Conservation (phyloP, 2,329 filamentous ascomycete genomes). For the Diaporthe eres region DNA sequence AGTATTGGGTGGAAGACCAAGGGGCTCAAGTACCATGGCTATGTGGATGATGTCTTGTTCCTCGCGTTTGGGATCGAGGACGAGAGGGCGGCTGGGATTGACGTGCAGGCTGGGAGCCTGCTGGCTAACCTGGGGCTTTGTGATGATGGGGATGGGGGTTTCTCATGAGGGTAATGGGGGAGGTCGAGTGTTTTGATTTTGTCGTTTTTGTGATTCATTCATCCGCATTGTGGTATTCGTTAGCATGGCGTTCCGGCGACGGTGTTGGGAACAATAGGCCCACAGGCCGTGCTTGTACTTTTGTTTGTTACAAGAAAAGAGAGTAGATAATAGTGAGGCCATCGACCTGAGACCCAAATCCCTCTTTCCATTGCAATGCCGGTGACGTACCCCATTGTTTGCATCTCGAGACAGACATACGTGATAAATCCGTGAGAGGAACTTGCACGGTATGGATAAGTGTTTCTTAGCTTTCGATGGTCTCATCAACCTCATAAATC, state of each 20-base stretch:
- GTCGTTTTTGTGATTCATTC: background rate
- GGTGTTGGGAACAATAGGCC: background rate
- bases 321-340: background rate
- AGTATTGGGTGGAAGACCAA: conserved; percentile 68
- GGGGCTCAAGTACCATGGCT: conserved; percentile 67
- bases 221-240: background rate
- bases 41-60: conserved; percentile 68
- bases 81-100: conserved; percentile 61
- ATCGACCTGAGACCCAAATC: background rate
- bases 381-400: background rate
- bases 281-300: background rate
- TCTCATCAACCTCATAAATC: no score
- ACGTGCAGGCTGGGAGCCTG: conserved; percentile 65
- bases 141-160: background rate
- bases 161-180: background rate
- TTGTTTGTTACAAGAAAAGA: background rate
- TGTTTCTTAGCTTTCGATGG: no score
- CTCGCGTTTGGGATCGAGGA: conserved; percentile 71
- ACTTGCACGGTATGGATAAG: no score
- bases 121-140: conserved; percentile 58
- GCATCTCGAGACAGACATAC: no score
- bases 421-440: no score
- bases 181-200: background rate
- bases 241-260: conserved; percentile 18
- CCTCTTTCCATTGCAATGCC: background rate